Evolutionary conservation across 441 rosid species (phyloP).

Genomic region (Sinapis alba): DNA sequence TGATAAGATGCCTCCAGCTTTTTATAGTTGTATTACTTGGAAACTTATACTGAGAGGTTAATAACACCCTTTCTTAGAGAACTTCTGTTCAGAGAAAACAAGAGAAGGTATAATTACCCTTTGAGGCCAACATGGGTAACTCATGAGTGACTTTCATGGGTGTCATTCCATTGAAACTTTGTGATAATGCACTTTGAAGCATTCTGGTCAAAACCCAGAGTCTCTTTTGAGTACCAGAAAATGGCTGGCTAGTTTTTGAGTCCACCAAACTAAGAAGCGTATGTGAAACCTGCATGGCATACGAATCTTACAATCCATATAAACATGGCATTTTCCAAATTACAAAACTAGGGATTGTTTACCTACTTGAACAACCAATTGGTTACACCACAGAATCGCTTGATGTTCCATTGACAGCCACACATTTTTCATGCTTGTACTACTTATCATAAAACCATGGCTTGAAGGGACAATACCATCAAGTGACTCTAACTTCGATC

Average conservation of each 20-base stretch:
- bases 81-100: background rate
- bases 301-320: constrained; percentile 31
- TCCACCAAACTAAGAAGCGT: constrained; percentile 94
- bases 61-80: constrained; percentile 3
- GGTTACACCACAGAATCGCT: constrained; percentile 98
- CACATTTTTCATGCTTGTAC: constrained; percentile 88
- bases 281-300: constrained; percentile 79
- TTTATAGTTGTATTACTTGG: constrained; percentile 2
- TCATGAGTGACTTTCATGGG: constrained; percentile 51
- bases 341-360: constrained; percentile 1
- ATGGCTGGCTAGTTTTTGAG: constrained; percentile 71
- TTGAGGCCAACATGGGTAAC: constrained; percentile 43
- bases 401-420: constrained; percentile 99
- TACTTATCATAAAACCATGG: constrained; percentile 89
- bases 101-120: constrained; percentile 44
- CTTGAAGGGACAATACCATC: constrained; percentile 91
- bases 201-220: constrained; percentile 70
- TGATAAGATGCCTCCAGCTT: constrained; percentile 19
- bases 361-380: constrained; percentile 94
- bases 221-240: constrained; percentile 64
- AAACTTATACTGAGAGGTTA: background rate
- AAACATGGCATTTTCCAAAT: constrained; percentile 16
- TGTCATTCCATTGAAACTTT: constrained; percentile 70
- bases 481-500: constrained; percentile 81
- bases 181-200: constrained; percentile 84